Evolutionary conservation across 1,284 basidiomycete species (phyloP).

Genomic region (Puccinia novopanici): DNA sequence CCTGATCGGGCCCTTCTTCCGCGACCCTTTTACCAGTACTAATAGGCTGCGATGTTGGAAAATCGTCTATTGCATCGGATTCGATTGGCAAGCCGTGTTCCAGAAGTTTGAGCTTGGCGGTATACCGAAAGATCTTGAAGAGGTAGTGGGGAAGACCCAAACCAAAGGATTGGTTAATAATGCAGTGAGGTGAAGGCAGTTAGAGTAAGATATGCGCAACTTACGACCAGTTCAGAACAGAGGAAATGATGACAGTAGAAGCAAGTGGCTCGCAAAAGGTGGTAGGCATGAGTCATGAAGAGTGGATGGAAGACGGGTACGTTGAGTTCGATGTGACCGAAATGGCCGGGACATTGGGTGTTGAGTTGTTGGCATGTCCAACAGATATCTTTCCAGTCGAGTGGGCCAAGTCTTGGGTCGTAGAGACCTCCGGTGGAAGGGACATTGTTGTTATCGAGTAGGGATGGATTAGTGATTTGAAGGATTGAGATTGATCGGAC

Average conservation of each 20-base stretch:
- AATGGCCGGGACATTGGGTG: slow-evolving; percentile 95
- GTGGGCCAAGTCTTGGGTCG: slow-evolving; percentile 91
- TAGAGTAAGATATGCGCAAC: slow-evolving; percentile 58
- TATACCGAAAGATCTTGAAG: slow-evolving; percentile 74
- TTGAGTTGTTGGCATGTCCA: slow-evolving; percentile 87
- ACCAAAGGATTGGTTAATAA: slow-evolving; percentile 18
- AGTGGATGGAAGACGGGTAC: slow-evolving; percentile 94
- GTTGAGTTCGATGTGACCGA: slow-evolving; percentile 97
- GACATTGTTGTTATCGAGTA: slow-evolving; percentile 89
- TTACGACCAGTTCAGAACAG: slow-evolving; percentile 72
- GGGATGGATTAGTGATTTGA: slow-evolving; percentile 88
- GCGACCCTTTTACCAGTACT: slow-evolving; percentile 53
- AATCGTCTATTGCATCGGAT: slow-evolving; percentile 70
- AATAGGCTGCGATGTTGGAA: slow-evolving; percentile 46
- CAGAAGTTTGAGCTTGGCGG: slow-evolving; percentile 82
- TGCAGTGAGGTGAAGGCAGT: not conserved
- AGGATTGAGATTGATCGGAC: slow-evolving; percentile 91
- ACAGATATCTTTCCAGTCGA: slow-evolving; percentile 82
- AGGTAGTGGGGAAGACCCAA: slow-evolving; percentile 37
- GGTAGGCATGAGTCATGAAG: slow-evolving; percentile 91
- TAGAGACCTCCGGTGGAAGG: slow-evolving; percentile 92
- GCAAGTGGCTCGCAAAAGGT: slow-evolving; percentile 85
- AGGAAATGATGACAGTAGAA: slow-evolving; percentile 95
- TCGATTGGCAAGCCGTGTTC: slow-evolving; percentile 86
- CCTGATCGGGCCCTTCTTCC: slow-evolving; percentile 56